Conservation (phyloP, 1,284 basidiomycete genomes). For the Leccinum pachyderme region DNA sequence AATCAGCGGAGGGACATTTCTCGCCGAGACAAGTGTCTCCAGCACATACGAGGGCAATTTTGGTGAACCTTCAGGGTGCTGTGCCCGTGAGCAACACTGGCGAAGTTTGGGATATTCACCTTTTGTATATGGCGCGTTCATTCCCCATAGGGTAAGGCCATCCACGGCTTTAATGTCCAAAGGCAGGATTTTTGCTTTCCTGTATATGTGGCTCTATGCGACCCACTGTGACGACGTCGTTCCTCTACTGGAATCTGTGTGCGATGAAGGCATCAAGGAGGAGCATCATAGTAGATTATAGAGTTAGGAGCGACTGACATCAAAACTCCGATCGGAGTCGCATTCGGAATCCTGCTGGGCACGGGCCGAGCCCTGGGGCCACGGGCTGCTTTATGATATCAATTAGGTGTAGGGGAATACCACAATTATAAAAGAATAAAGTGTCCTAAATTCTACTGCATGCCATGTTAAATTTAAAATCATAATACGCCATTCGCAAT, state of each 20-base stretch:
- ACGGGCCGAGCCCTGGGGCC: too few relatives aligned
- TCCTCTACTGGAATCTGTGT: too few relatives aligned
- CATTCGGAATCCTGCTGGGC: background rate
- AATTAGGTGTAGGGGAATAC: too few relatives aligned
- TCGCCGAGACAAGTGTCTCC: background rate
- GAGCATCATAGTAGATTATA: background rate
- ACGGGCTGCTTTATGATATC: too few relatives aligned
- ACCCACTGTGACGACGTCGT: too few relatives aligned
- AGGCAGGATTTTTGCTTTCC: too few relatives aligned
- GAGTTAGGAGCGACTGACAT: background rate
- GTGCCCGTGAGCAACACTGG: background rate
- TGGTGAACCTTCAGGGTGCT: background rate
- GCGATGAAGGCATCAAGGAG: too few relatives aligned
- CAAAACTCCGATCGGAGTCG: slow-evolving; percentile 8
- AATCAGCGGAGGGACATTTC: background rate
- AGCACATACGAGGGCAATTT: background rate
- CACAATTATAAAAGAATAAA: too few relatives aligned
- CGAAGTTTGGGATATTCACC: background rate
- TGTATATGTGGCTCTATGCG: too few relatives aligned
- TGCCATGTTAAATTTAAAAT: background rate
- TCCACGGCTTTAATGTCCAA: too few relatives aligned
- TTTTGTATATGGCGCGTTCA: too few relatives aligned
- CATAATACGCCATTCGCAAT: slow-evolving; percentile 10
- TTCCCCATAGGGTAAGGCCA: too few relatives aligned
- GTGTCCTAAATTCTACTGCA: background rate